Base-by-base conservation (phyloP, 768 basidiomycete species). In the Leucocoprinus sp. region DNA sequence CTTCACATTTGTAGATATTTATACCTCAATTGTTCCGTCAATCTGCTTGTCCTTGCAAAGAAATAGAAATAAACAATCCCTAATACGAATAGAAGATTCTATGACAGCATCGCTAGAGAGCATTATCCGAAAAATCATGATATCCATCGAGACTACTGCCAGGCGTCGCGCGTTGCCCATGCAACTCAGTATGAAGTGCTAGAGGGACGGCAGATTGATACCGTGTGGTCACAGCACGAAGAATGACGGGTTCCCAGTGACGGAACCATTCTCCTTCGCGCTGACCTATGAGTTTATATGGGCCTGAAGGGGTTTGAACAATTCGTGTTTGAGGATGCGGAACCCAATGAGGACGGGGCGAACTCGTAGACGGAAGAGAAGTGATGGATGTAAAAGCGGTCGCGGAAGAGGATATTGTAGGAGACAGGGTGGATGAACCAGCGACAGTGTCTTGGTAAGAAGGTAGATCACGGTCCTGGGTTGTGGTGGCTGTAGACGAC, bases 201-300 rank as follows among this genome's bases (percentile, higher is more conserved):
- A 64, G 56, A 1, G 62, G 65, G 12, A 58, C 61, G 6, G 63
- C 58, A 3, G 73, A 72, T 40, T 67, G 68, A 52, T 72, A 64
- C 15, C 67, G 64, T 42, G 58, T 61, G 4, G 64, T 50, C 2
- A 89, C 84, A 0, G 77, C 78, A 18, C 75, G 69, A 34, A 66
- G 67, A 43, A 93, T 86, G 1, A 77, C 68, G 19, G 67, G 68
- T 55, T 90, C 84, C 86, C 89, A 91, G 43, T 67, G 67, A 58
- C 70, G 73, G 59, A 89, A 84, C 88, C 88, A 93, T 50, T 82
- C 75, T 6, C 79, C 82, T 61, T 91, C 90, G 49, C 70, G 70
- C 45, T 77, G 55, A 4, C 88, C 89, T 1, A 78, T 55, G 7
- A 77, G 52, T 55, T 65, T 63, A 50, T 64, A 66, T 37, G 60